Percentiles rank a stretch among this genome's conserved stretches.
These are phyloP conservation scores for Gentiana macrophylla DNA, from an alignment of 257 asterid genomes.

Conservation along the genomic window DNA sequence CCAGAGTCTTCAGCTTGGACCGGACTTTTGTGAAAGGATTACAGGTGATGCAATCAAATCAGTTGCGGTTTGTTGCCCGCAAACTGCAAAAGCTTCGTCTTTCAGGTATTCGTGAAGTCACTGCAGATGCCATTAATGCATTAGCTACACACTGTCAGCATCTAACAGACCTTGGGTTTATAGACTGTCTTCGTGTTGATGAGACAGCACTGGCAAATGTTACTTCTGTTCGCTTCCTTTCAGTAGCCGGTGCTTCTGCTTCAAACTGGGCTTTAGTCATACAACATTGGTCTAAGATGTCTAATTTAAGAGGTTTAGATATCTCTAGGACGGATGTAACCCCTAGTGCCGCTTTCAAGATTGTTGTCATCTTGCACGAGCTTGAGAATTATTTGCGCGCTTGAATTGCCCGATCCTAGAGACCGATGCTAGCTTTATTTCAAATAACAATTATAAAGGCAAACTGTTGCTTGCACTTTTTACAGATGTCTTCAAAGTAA, in stretches of 20 bases:
- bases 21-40: constrained; percentile 69
- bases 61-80: constrained; percentile 54
- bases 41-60: constrained; percentile 69
- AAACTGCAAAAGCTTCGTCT: constrained; percentile 53
- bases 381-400: constrained; percentile 66
- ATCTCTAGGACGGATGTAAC: constrained; percentile 65
- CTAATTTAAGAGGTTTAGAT: constrained; percentile 57
- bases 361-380: constrained; percentile 37
- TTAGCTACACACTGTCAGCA: constrained; percentile 46
- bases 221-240: constrained; percentile 51
- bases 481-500: constrained; percentile 49
- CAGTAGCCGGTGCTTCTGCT: constrained; percentile 61
- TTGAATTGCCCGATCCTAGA: constrained; percentile 53
- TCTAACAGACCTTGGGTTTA: constrained; percentile 57
- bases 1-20: constrained; percentile 74
- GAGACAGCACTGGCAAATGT: constrained; percentile 50
- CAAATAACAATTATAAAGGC: constrained; percentile 43
- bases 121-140: constrained; percentile 62
- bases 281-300: constrained; percentile 46
- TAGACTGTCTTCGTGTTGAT: constrained; percentile 58
- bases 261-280: constrained; percentile 49
- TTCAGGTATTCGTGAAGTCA: constrained; percentile 61
- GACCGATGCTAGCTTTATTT: constrained; percentile 39
- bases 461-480: constrained; percentile 53
- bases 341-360: constrained; percentile 33